Percentiles rank a stretch among this genome's conserved stretches.
Evolutionary conservation across 306 rosid genomes (phyloP).

Genomic region (Alnus glutinosa): DNA sequence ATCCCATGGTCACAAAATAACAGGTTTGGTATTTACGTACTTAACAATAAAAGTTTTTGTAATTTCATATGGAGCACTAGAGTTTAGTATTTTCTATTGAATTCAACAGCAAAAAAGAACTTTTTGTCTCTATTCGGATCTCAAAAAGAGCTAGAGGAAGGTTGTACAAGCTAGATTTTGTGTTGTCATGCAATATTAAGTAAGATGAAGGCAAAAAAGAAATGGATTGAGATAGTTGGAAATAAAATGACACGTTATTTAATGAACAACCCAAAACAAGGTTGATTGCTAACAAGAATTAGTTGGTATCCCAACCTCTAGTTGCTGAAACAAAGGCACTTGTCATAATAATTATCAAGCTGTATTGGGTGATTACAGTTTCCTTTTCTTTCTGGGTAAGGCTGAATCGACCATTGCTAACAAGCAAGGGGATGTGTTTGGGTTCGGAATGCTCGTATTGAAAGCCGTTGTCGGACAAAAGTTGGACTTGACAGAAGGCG

Average conservation of each 20-base stretch:
- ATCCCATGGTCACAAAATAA: background rate
- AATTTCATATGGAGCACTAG: background rate
- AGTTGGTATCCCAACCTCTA: conserved; percentile 1
- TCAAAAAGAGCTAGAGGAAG: background rate
- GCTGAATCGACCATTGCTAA: no score
- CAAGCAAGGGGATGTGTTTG: no score
- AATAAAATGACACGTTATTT: background rate
- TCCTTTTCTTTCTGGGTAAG: no score
- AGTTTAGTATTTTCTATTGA: background rate
- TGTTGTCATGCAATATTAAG: background rate
- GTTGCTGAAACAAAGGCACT: conserved; percentile 13
- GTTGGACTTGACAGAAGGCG: no score
- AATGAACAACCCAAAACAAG: conserved; percentile 1
- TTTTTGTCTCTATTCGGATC: background rate
- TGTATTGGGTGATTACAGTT: no score
- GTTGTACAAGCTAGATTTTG: background rate
- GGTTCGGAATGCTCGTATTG: no score
- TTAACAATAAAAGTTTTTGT: no score
- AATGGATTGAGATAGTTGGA: conserved; percentile 12
- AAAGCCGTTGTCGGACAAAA: no score
- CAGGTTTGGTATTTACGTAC: no score
- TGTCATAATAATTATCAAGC: no score
- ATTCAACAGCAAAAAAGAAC: background rate
- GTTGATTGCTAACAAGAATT: conserved; percentile 5
- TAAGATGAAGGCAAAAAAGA: background rate